Percentiles rank a stretch among this genome's conserved stretches.
Evolutionary conservation across 2,329 filamentous ascomycete genomes (phyloP).

Genomic region (Alternaria brassicae): DNA sequence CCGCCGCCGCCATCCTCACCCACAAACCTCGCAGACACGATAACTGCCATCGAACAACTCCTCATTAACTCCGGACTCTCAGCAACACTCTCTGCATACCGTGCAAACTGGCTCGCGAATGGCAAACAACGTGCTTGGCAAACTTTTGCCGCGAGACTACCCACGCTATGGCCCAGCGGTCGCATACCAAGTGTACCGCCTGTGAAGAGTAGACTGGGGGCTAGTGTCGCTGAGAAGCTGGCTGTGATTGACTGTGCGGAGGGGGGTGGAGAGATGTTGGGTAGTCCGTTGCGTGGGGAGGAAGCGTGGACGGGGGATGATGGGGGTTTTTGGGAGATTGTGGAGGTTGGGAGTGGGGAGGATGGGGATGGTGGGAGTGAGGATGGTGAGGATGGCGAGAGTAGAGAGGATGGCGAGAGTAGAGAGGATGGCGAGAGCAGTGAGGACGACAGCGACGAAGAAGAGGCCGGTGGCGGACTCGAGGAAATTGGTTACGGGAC

Average conservation of each 20-base stretch:
- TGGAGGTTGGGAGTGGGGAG: background rate
- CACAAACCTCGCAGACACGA: background rate
- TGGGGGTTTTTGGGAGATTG: background rate
- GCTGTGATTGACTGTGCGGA: background rate
- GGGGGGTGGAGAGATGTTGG: background rate
- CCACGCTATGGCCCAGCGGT: background rate
- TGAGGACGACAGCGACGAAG: background rate
- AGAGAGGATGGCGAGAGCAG: background rate
- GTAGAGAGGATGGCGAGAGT: background rate
- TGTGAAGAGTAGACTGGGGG: background rate
- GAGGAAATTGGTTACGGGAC: background rate
- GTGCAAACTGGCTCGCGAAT: background rate
- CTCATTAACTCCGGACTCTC: background rate
- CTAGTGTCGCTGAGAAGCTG: background rate
- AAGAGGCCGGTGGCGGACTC: fast-evolving
- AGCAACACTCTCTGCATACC: background rate
- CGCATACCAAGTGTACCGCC: background rate
- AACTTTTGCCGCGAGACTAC: background rate
- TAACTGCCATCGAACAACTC: background rate
- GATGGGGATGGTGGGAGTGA: background rate
- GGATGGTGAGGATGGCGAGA: too few species aligned
- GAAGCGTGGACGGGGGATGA: background rate
- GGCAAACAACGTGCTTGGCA: background rate
- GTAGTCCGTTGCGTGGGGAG: background rate
- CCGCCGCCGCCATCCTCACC: background rate